Evolutionary conservation across 208 protist species (phyloP), one percentile per base, ranked within the genome.

Genomic region (Porcisia hertigi): DNA sequence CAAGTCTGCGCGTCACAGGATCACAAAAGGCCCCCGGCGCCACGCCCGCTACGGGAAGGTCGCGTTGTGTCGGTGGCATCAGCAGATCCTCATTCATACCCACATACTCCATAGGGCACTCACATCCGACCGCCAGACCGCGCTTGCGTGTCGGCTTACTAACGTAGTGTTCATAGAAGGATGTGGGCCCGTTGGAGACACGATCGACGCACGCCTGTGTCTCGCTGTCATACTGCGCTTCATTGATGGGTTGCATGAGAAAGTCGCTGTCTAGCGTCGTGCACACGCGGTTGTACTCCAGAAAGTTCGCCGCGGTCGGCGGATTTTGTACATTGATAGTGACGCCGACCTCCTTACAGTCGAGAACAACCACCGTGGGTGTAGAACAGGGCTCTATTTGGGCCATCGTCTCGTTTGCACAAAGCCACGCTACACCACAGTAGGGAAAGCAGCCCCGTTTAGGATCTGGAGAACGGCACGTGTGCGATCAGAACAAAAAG

Each of bases 191-290:
- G 30, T 86, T 83, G 52, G 77, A 79, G 23, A 53, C 30, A n/a
- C 69, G 79, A 70, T 93, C 89, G 11, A 93, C 85, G 62, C 89
- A 93, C 2, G 79, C 84, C 80, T 93, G 89, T 41, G 89, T 93
- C 63, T 93, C 89, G 64, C 86, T 91, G 71, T 93, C 89, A 73
- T 91, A 93, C 69, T 90, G 81, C 30, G 89, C 89, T 57, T 93
- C 89, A 49, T 91, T 89, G 62, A 93, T 89, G 8, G 89, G 89
- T 59, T 91, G 86, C 86, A 91, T 93, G 18, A 93, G 75, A 65
- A 80, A 89, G 39, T 89, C 79, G 45, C 77, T 83, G 62, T 93
- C 85, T 0, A 93, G 82, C 25, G 79, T 77, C 1, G 82, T 62
- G 58, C 84, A 89, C 43, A 83, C 54, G 3, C 80, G 69, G 75